These are phyloP conservation scores for Vigna trinervia DNA, from an alignment of 306 rosid genomes.

Conservation along the genomic window DNA sequence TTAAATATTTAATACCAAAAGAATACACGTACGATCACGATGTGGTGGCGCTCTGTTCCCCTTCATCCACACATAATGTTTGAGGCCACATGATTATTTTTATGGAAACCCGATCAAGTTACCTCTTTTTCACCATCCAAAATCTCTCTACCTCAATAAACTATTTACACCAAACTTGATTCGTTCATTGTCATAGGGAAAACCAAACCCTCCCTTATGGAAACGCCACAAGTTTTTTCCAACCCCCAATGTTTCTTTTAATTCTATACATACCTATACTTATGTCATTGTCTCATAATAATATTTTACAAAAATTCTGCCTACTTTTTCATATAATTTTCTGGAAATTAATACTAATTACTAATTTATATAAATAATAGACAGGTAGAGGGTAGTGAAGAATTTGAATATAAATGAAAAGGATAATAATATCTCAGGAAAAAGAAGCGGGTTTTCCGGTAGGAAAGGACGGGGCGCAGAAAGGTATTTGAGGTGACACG, in stretches of 20 bases:
- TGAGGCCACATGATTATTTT: constrained; percentile 50
- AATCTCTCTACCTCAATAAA: constrained; percentile 56
- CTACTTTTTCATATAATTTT: neutral
- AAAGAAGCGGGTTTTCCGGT: constrained; percentile 98
- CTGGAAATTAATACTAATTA: neutral
- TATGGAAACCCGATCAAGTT: constrained; percentile 46
- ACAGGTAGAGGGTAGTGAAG: neutral
- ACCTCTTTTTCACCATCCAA: constrained; percentile 68
- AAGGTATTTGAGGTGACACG: constrained; percentile 60
- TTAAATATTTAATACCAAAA: neutral
- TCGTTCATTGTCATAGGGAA: neutral
- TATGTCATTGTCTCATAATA: neutral
- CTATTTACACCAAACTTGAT: constrained; percentile 15
- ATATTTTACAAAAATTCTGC: neutral
- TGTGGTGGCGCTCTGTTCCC: constrained; percentile 88
- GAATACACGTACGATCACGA: constrained; percentile 53
- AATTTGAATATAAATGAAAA: constrained; percentile 1
- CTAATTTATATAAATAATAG: neutral
- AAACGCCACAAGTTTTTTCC: neutral
- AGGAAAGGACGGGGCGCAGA: constrained; percentile 59
- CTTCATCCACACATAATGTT: constrained; percentile 45
- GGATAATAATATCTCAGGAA: constrained; percentile 52
- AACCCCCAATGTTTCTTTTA: neutral
- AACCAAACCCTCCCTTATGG: neutral
- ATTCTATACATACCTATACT: too few relatives aligned